Percentiles rank a stretch among this genome's conserved stretches.
These are phyloP conservation scores for Cantharellus cinnabarinus DNA, from an alignment of 768 basidiomycete genomes.

Conservation along the genomic window DNA sequence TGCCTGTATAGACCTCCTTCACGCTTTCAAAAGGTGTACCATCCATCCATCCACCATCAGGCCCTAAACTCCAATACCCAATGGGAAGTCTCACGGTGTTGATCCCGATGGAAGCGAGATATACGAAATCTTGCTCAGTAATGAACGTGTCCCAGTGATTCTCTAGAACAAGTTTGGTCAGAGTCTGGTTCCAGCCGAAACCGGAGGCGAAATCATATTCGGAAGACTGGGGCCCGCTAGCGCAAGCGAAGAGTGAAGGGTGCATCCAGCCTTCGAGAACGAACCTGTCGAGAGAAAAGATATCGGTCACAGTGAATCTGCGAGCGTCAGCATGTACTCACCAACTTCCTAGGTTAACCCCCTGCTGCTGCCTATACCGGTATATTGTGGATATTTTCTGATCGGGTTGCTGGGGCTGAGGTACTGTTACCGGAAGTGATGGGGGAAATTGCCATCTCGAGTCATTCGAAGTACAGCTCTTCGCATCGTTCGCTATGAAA, in stretches of 20 bases:
- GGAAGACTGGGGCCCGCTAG: conserved; percentile 27
- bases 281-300: conserved; percentile 26
- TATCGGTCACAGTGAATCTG: conserved; percentile 2
- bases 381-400: conserved; percentile 28
- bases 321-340: conserved; percentile 9
- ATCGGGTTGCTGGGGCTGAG: conserved; percentile 30
- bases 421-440: conserved; percentile 11
- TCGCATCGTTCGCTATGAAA: not conserved
- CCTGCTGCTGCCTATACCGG: conserved; percentile 41
- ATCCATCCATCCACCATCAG: conserved; percentile 16
- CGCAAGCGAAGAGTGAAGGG: conserved; percentile 40
- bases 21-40: conserved; percentile 19
- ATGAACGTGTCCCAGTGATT: conserved; percentile 62
- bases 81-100: conserved; percentile 57
- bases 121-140: conserved; percentile 45
- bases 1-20: conserved; percentile 24
- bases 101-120: conserved; percentile 35
- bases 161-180: conserved; percentile 30
- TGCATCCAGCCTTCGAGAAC: conserved; percentile 61
- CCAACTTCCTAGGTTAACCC: conserved; percentile 49
- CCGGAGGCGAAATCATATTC: conserved; percentile 51
- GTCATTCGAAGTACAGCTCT: no score
- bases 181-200: conserved; percentile 24
- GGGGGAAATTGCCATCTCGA: not conserved
- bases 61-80: conserved; percentile 79